Conservation (phyloP, 441 rosid genomes). For the Manihot esculenta region DNA sequence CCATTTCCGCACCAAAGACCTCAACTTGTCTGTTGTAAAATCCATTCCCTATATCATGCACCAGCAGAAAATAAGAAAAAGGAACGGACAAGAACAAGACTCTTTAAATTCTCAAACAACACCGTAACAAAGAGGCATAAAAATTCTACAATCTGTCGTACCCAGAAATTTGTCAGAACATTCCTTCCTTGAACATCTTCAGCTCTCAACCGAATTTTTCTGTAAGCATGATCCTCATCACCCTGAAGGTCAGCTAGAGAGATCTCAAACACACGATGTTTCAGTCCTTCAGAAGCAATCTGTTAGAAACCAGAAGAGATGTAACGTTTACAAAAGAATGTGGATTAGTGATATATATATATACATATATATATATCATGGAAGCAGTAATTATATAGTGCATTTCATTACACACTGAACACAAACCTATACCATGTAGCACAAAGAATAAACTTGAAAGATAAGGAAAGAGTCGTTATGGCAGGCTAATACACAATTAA, state of each 20-base stretch:
- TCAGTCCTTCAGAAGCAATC: constrained; percentile 97
- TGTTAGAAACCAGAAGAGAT: constrained; percentile 20
- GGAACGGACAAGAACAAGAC: neutral
- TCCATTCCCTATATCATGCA: constrained; percentile 48
- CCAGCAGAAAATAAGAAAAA: neutral
- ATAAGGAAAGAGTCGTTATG: neutral
- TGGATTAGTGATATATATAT: neutral
- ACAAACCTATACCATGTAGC: too few species aligned
- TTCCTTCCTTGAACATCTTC: constrained; percentile 92
- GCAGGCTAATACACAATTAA: neutral
- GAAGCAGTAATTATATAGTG: neutral
- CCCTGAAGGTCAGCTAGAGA: constrained; percentile 82
- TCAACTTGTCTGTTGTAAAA: constrained; percentile 82
- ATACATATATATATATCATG: neutral
- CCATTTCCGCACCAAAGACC: constrained; percentile 91
- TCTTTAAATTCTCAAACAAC: neutral
- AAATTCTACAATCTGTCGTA: constrained; percentile 26
- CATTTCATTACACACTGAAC: neutral
- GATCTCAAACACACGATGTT: constrained; percentile 81
- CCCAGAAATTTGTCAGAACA: constrained; percentile 97
- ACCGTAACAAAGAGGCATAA: neutral
- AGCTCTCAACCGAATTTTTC: constrained; percentile 86
- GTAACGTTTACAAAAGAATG: neutral
- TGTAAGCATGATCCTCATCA: constrained; percentile 81
- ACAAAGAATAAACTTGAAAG: neutral